A percentile compares a stretch with the other conserved stretches of the same genome.
phyloP scores from a whole-genome alignment of 176 grass and related monocot genomes.

The Hsuehochloa calcarea region DNA sequence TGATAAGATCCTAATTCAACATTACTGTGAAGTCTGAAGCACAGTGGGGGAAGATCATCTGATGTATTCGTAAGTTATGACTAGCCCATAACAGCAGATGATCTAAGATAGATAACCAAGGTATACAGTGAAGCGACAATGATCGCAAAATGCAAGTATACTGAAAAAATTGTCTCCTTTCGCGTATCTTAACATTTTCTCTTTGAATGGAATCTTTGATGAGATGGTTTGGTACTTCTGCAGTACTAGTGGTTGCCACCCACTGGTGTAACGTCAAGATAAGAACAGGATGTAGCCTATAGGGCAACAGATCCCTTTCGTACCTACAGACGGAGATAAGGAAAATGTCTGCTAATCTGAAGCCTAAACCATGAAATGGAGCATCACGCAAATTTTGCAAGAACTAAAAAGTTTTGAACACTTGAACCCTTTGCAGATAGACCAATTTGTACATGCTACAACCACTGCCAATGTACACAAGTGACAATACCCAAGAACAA shows the following conservation, averaged over 20 bases:
- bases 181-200: neutral
- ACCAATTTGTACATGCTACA: conserved; percentile 1
- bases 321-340: neutral
- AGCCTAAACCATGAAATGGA: neutral
- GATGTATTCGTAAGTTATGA: too few species aligned
- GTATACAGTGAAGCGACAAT: too few species aligned
- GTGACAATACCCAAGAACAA: neutral
- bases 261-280: neutral
- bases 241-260: neutral
- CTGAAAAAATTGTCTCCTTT: neutral
- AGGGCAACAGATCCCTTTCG: neutral
- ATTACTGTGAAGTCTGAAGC: too few species aligned
- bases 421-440: neutral
- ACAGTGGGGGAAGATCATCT: too few species aligned
- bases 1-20: too few species aligned
- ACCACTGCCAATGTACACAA: neutral
- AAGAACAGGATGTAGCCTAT: neutral
- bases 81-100: too few species aligned
- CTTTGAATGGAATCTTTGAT: conserved; percentile 8
- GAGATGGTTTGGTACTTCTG: neutral
- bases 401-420: neutral
- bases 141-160: too few species aligned
- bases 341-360: neutral
- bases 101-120: too few species aligned
- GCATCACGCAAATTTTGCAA: neutral